Conservation (phyloP, 805 yeast species). For the Wickerhamomyces chaumierensis region DNA sequence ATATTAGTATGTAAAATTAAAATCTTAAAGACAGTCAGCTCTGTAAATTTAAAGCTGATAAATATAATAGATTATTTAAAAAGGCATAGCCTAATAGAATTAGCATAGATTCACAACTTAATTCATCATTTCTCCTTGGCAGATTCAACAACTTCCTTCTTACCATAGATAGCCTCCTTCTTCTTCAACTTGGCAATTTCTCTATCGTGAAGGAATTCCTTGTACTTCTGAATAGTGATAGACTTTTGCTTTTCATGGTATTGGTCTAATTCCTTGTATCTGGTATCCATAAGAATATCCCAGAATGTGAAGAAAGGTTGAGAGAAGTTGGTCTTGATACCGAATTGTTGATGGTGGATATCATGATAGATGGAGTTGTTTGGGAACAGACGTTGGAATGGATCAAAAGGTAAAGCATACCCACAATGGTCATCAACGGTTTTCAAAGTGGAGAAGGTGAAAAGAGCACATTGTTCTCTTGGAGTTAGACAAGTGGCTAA, state of each 20-base stretch:
- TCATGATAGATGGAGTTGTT: constrained; percentile 94
- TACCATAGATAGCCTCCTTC: constrained; percentile 12
- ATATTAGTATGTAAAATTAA: too few species aligned
- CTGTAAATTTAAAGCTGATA: too few species aligned
- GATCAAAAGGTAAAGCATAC: constrained; percentile 85
- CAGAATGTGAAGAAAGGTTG: constrained; percentile 96
- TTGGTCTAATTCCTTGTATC: constrained; percentile 53
- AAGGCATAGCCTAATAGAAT: too few species aligned
- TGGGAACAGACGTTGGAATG: constrained; percentile 85
- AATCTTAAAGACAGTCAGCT: too few species aligned
- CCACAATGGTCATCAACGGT: constrained; percentile 99
- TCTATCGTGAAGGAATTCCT: constrained; percentile 37
- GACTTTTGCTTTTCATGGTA: constrained; percentile 56
- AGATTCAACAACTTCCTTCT: too few species aligned
- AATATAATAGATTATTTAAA: too few species aligned
- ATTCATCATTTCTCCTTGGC: too few species aligned
- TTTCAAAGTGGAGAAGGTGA: constrained; percentile 83
- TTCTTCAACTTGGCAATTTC: constrained; percentile 20
- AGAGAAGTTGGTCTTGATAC: constrained; percentile 83
- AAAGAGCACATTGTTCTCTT: constrained; percentile 66
- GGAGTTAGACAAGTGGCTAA: constrained; percentile 52
- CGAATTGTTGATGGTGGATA: constrained; percentile 94
- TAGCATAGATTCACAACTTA: too few species aligned
- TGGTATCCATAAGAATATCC: constrained; percentile 69
- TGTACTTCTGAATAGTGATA: constrained; percentile 57